phyloP scores from a whole-genome alignment of 441 rosid genomes.

The Cnidoscolus chayamansa region DNA sequence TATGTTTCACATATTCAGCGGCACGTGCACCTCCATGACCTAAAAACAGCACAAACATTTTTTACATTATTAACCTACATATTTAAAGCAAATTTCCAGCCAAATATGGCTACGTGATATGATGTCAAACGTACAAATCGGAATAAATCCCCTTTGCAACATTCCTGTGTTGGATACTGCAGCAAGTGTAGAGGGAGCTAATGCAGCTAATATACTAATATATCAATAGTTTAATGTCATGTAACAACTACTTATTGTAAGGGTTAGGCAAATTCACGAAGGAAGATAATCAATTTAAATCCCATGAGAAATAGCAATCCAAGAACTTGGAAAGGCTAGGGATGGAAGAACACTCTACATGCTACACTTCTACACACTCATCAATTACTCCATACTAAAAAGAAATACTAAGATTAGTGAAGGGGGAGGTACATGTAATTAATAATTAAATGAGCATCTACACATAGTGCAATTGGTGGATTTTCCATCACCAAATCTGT shows the following conservation, averaged over 20 bases:
- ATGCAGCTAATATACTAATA: neutral
- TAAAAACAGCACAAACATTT: slow-evolving; percentile 30
- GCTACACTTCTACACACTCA: neutral
- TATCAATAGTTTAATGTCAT: slow-evolving; percentile 9
- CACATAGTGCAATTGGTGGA: neutral
- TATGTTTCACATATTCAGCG: slow-evolving; percentile 93
- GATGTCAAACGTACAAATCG: slow-evolving; percentile 13
- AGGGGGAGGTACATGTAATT: neutral
- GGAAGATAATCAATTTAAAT: neutral
- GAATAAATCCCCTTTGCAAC: slow-evolving; percentile 28
- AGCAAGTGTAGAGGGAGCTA: slow-evolving; percentile 7
- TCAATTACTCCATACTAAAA: neutral
- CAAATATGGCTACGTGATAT: neutral
- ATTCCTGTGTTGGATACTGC: slow-evolving; percentile 3
- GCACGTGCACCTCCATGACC: slow-evolving; percentile 99
- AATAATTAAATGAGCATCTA: neutral
- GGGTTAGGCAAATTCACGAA: slow-evolving; percentile 1
- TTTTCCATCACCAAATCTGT: neutral
- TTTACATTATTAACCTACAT: slow-evolving; percentile 10
- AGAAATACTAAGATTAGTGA: neutral
- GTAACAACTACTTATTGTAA: neutral
- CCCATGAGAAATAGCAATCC: neutral
- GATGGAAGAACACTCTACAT: neutral
- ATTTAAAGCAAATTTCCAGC: neutral
- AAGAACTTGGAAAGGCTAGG: slow-evolving; percentile 9